Evolutionary conservation across 257 asterid species (phyloP), one percentile per base, ranked within the genome.

Genomic region (Solanum piurae): DNA sequence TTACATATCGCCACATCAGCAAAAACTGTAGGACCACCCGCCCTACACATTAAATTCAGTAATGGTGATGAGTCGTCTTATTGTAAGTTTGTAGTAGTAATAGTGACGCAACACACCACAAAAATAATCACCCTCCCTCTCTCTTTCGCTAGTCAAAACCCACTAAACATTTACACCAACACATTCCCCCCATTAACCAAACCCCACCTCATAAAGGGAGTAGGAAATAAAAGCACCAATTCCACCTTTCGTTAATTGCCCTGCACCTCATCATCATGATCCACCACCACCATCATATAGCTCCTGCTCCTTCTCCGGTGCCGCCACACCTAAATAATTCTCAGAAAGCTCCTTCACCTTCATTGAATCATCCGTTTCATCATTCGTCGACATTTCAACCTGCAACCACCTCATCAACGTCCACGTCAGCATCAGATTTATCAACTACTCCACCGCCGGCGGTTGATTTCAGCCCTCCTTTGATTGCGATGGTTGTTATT

Each of bases 381-480:
- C 90, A 34, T 21, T 18, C 89, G 3, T 84, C 88, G 5, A 27
- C 86, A 9, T 85, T 62, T n/a, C 83, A 88, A 42, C 86, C 84
- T 18, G 0, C n/a, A 33, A 36, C 9, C 16, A 74, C 46, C 52
- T 16, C 68, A 9, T 18, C 58, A 44, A 9, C 89, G 11, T 68
- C 91, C 31, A 34, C 91, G 8, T 77, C 92, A 6, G 21, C 90
- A 21, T 49, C 89, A 44, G 5, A 91, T 6, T 86, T 91, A 10
- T 74, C 86, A 2, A 40, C 91, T 20, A 23, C 91, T 1, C 79
- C 95, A 2, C 93, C 94, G 64, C 94, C 95, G 85, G 91, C 98
- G 31, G 94, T 97, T 10, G 94, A 97, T 84, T 96, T 97, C 87
- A 96, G 99, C 27, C 99, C 99, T 10, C 99, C 99, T 74, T 73